These are phyloP conservation scores for Epichloe gansuensis DNA, from an alignment of 2,329 filamentous ascomycete genomes.

Conservation along the genomic window DNA sequence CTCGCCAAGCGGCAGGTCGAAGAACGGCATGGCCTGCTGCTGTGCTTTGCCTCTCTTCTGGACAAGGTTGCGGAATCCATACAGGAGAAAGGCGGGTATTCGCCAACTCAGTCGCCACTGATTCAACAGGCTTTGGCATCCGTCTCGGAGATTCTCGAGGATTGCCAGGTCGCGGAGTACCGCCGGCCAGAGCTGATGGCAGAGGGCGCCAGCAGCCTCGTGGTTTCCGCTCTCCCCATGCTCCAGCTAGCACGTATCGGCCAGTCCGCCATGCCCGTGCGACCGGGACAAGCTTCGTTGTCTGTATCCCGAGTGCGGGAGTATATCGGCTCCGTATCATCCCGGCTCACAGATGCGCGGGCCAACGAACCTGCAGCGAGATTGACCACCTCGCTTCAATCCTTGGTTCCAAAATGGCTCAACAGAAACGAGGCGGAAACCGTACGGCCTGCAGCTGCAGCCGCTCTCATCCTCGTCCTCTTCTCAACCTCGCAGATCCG, in stretches of 20 bases:
- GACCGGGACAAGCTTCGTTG: slow-evolving; percentile 15
- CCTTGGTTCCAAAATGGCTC: slow-evolving; percentile 34
- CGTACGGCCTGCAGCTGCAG: slow-evolving; percentile 35
- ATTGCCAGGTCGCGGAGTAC: slow-evolving; percentile 30
- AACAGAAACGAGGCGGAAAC: slow-evolving; percentile 38
- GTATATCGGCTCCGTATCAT: slow-evolving; percentile 13
- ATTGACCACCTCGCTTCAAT: slow-evolving; percentile 17
- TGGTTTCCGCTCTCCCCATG: slow-evolving; percentile 39
- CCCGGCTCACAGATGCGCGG: slow-evolving; percentile 7
- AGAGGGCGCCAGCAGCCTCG: slow-evolving; percentile 47
- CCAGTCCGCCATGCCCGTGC: slow-evolving; percentile 3
- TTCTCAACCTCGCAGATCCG: slow-evolving; percentile 27
- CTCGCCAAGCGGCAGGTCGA: slow-evolving; percentile 49
- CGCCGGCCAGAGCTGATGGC: slow-evolving; percentile 54
- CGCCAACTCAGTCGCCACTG: slow-evolving; percentile 10
- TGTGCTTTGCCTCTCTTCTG: slow-evolving; percentile 48
- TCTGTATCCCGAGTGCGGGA: slow-evolving; percentile 10
- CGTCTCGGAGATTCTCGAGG: slow-evolving; percentile 25
- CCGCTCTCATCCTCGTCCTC: slow-evolving; percentile 37
- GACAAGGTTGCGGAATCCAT: slow-evolving; percentile 30
- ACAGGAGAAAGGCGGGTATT: slow-evolving; percentile 6
- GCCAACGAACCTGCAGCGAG: slow-evolving; percentile 7
- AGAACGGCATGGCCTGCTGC: slow-evolving; percentile 54
- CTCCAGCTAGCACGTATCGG: slow-evolving; percentile 26
- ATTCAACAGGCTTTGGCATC: slow-evolving; percentile 17